Conservation (phyloP, 1,284 basidiomycete species). For the Meripilus lineatus region DNA sequence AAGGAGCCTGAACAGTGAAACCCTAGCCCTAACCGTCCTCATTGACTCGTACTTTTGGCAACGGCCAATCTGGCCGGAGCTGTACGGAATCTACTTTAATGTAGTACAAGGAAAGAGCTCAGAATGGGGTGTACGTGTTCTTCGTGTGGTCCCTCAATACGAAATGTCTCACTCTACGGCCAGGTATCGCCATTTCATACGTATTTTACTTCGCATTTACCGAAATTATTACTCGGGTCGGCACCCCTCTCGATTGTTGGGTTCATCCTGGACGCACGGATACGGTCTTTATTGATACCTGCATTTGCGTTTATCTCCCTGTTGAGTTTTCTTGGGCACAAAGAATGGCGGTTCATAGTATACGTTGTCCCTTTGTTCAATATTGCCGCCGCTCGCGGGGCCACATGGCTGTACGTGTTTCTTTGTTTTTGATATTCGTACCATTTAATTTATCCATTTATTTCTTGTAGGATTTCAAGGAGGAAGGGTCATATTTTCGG, state of each 20-base stretch:
- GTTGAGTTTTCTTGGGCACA: slow-evolving; percentile 79
- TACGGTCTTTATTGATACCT: slow-evolving; percentile 49
- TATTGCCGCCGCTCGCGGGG: slow-evolving; percentile 68
- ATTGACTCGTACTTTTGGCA: slow-evolving; percentile 91
- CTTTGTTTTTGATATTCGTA: background rate
- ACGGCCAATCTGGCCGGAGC: slow-evolving; percentile 81
- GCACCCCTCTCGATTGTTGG: slow-evolving; percentile 62
- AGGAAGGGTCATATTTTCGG: slow-evolving; percentile 41
- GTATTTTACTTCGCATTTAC: slow-evolving; percentile 72
- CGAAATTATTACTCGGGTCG: slow-evolving; percentile 72
- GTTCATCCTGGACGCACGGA: slow-evolving; percentile 38
- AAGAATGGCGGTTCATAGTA: slow-evolving; percentile 95
- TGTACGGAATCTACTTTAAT: slow-evolving; percentile 81
- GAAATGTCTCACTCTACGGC: slow-evolving; percentile 4
- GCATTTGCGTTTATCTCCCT: slow-evolving; percentile 53
- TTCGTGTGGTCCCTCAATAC: slow-evolving; percentile 1
- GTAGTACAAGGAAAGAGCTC: slow-evolving; percentile 81
- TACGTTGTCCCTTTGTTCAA: slow-evolving; percentile 86
- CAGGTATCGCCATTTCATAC: slow-evolving; percentile 70
- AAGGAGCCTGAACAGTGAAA: background rate
- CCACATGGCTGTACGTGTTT: slow-evolving; percentile 52
- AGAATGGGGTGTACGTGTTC: slow-evolving; percentile 82
- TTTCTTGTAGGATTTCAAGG: slow-evolving; percentile 36
- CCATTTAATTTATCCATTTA: background rate
- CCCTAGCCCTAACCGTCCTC: slow-evolving; percentile 53